These are phyloP conservation scores for Psilocybe tampanensis DNA, from an alignment of 768 basidiomycete genomes.

Conservation along the genomic window DNA sequence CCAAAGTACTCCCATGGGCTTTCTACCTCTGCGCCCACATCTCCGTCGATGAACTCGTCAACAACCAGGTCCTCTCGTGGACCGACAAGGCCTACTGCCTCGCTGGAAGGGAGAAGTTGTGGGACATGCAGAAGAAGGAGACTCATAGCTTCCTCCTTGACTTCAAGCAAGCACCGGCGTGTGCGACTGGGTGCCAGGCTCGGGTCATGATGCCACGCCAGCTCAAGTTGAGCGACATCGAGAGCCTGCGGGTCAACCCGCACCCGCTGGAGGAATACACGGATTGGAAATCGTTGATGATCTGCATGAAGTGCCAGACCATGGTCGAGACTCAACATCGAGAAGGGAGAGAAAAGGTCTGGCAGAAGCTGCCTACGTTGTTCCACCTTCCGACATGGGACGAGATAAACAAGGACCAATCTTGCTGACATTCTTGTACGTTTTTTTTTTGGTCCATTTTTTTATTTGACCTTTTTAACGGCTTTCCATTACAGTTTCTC, in stretches of 20 bases:
- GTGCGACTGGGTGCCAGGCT: slow-evolving; percentile 27
- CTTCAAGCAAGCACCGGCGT: slow-evolving; percentile 32
- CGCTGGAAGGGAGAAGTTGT: slow-evolving; percentile 40
- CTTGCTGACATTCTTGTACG: slow-evolving; percentile 21
- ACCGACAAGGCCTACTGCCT: slow-evolving; percentile 43
- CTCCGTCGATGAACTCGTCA: slow-evolving; percentile 32
- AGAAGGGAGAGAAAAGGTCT: slow-evolving; percentile 37
- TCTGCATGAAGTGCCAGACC: slow-evolving; percentile 35
- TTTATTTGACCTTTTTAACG: no score
- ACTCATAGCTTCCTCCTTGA: slow-evolving; percentile 40
- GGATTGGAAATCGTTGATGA: slow-evolving; percentile 32
- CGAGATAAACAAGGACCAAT: slow-evolving; percentile 36
- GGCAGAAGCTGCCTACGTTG: slow-evolving; percentile 36
- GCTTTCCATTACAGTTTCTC: no score
- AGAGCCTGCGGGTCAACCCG: slow-evolving; percentile 35
- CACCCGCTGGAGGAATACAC: slow-evolving; percentile 41
- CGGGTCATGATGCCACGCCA: slow-evolving; percentile 20
- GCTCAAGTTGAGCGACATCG: slow-evolving; percentile 31
- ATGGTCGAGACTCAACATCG: slow-evolving; percentile 32
- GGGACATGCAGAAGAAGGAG: slow-evolving; percentile 39
- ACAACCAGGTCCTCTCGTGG: slow-evolving; percentile 40
- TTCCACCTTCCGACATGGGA: slow-evolving; percentile 43
- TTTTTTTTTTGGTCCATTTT: no score
- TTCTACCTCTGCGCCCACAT: slow-evolving; percentile 48
- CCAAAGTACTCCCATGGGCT: slow-evolving; percentile 46